Base-by-base conservation (phyloP, 345 rosid genomes). In the Heritiera littoralis region DNA sequence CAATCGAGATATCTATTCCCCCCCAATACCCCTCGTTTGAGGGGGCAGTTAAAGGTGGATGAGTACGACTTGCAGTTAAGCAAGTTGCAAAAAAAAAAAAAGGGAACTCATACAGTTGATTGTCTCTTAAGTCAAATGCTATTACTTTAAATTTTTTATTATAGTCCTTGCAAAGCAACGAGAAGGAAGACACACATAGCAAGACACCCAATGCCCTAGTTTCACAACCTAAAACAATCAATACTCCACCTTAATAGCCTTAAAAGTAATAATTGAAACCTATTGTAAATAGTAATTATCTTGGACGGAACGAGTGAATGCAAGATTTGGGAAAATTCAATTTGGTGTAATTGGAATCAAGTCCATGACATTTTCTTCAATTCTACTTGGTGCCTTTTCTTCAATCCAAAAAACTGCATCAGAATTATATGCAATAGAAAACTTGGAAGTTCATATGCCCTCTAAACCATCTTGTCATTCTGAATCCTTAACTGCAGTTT, bases 111-210 rank as follows among this genome's bases (percentile, higher is more conserved):
- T 38, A 67, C 11, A n/a, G 15, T 17, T 43, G 30, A 15, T 67
- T 66, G 9, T 13, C 72, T 43, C 51, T 43, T 43, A 18, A 17
- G 49, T 17, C 48, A 66, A 17, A 40, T 66, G 28, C 17, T 17
- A 40, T 41, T 18, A 41, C 41, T 9, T 18, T 43, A 43, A 18
- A 23, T 23, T 23, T 23, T 23, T 23, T 23, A 23, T n/a, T 18
- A 30, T 67, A 67, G 49, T 30, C 52, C 41, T 67, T 67, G 52
- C 51, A 67, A 67, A 67, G 51, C 28, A 67, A 43, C 13, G 40
- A 40, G 6, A 28, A 1, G 15, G 15, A 63, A 63, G 49, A 40
- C 49, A 18, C 10, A 41, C 7, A 63, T 30, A 61, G 38, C 18
- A 7, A 30, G 43, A 30, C 41, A 63, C 7, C 13, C 12, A 41